Percentiles rank a stretch among this genome's conserved stretches.
phyloP scores from a whole-genome alignment of 2,329 filamentous ascomycete genomes.

The Neofusicoccum kwambonambiense region DNA sequence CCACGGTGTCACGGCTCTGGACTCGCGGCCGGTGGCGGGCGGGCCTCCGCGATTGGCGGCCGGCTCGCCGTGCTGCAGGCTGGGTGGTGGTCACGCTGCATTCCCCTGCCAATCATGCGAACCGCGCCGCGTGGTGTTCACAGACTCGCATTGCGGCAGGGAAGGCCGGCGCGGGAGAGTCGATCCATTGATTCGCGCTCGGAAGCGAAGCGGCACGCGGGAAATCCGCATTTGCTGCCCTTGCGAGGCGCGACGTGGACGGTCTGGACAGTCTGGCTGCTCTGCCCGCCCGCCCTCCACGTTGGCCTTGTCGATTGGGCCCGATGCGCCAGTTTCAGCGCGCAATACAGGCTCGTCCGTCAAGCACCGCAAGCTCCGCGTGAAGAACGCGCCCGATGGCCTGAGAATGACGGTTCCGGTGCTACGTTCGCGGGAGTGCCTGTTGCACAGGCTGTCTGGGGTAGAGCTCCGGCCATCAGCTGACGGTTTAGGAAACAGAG shows the following conservation, averaged over 20 bases:
- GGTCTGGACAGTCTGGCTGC: not conserved
- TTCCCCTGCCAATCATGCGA: conserved; percentile 15
- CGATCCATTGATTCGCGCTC: conserved; percentile 11
- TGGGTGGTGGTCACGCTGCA: conserved; percentile 1
- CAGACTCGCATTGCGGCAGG: conserved; percentile 4
- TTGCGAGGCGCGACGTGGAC: conserved; percentile 1
- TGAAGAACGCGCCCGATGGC: not conserved
- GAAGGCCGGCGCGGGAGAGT: conserved; percentile 9
- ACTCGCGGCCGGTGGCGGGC: not conserved
- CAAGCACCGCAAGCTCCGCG: not conserved
- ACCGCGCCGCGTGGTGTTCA: conserved; percentile 9
- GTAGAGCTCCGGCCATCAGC: conserved; percentile 2
- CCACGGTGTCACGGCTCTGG: not conserved
- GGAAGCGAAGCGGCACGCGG: conserved; percentile 8
- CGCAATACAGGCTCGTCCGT: not conserved
- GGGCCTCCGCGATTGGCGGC: conserved; percentile 1
- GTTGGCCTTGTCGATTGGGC: conserved; percentile 6
- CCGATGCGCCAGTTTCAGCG: not conserved
- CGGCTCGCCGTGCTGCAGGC: conserved; percentile 6
- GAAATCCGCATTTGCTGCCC: not conserved
- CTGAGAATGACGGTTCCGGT: conserved; percentile 2
- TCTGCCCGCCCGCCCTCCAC: not conserved
- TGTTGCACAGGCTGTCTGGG: conserved; percentile 5
- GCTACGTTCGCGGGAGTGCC: not conserved
- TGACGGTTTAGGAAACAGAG: conserved; percentile 8